Conservation (phyloP, 1,284 basidiomycete species). For the Mixia osmundae region DNA sequence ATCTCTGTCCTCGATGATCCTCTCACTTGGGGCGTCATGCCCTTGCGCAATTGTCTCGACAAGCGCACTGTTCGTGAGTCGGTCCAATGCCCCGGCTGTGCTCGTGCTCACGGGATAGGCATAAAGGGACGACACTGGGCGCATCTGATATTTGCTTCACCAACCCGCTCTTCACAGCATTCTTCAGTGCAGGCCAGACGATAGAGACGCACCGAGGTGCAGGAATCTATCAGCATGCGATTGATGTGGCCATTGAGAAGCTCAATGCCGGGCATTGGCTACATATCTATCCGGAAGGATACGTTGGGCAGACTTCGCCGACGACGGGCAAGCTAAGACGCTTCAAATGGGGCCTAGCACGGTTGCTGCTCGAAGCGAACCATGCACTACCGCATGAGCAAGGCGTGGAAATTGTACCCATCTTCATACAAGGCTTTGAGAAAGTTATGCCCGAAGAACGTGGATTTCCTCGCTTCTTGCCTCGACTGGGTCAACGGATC, state of each 20-base stretch:
- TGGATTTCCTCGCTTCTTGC: slow-evolving; percentile 39
- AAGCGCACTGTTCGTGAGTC: slow-evolving; percentile 49
- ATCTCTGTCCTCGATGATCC: slow-evolving; percentile 15
- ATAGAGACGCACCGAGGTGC: slow-evolving; percentile 74
- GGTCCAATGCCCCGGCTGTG: too few relatives aligned
- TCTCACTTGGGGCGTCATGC: slow-evolving; percentile 13
- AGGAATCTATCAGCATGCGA: slow-evolving; percentile 70
- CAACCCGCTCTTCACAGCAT: slow-evolving; percentile 36
- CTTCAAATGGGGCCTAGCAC: slow-evolving; percentile 93
- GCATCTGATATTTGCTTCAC: slow-evolving; percentile 93
- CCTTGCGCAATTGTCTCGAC: slow-evolving; percentile 19
- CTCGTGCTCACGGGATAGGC: too few relatives aligned
- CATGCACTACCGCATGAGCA: not conserved
- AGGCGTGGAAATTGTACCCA: not conserved
- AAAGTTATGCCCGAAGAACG: slow-evolving; percentile 69
- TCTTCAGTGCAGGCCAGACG: slow-evolving; percentile 78
- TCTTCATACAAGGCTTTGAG: slow-evolving; percentile 41
- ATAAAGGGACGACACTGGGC: too few relatives aligned
- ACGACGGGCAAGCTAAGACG: slow-evolving; percentile 38
- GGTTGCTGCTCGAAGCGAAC: slow-evolving; percentile 56
- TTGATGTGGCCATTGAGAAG: slow-evolving; percentile 55
- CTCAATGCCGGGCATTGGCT: slow-evolving; percentile 30
- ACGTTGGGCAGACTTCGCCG: slow-evolving; percentile 63
- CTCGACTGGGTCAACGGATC: slow-evolving; percentile 41
- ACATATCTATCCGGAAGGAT: slow-evolving; percentile 84